phyloP scores from a whole-genome alignment of 495 filamentous ascomycete species.

The Cercophora scortea region DNA sequence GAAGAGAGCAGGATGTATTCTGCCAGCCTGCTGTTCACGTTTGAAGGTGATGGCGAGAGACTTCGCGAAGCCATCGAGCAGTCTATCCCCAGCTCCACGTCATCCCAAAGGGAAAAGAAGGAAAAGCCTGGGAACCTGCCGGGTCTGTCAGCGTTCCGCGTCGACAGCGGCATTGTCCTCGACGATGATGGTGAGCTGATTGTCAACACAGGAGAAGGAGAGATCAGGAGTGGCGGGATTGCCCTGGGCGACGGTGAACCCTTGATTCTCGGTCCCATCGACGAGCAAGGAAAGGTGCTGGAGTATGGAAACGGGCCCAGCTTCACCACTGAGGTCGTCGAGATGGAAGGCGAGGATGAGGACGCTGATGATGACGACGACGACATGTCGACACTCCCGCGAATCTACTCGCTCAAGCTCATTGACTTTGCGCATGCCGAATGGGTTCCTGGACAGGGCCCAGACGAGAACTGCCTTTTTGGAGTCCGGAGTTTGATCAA shows the following conservation, averaged over 20 bases:
- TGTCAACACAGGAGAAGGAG: conserved; percentile 6
- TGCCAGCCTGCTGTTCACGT: conserved; percentile 80
- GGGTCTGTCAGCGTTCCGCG: conserved; percentile 17
- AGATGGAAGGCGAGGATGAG: conserved; percentile 34
- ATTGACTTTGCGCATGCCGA: conserved; percentile 95
- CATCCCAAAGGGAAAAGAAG: not conserved
- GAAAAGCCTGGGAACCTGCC: conserved; percentile 2
- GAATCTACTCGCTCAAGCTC: conserved; percentile 73
- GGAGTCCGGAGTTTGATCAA: conserved; percentile 68
- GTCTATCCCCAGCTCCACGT: not conserved
- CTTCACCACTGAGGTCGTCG: conserved; percentile 2
- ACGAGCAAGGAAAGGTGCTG: conserved; percentile 17
- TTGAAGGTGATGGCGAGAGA: conserved; percentile 75
- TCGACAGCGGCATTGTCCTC: conserved; percentile 39
- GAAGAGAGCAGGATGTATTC: conserved; percentile 94
- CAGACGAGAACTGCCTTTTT: conserved; percentile 74
- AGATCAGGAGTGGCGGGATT: not conserved
- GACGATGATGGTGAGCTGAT: conserved; percentile 27
- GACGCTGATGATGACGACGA: conserved; percentile 60
- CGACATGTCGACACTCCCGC: conserved; percentile 56
- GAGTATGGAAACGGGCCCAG: conserved; percentile 4
- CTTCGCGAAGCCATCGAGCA: conserved; percentile 59
- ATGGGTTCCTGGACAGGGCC: conserved; percentile 78
- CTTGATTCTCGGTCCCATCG: conserved; percentile 3
- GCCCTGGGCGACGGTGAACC: not conserved